phyloP scores from a whole-genome alignment of 208 protist genomes.

The Tetramitus jugosus region DNA sequence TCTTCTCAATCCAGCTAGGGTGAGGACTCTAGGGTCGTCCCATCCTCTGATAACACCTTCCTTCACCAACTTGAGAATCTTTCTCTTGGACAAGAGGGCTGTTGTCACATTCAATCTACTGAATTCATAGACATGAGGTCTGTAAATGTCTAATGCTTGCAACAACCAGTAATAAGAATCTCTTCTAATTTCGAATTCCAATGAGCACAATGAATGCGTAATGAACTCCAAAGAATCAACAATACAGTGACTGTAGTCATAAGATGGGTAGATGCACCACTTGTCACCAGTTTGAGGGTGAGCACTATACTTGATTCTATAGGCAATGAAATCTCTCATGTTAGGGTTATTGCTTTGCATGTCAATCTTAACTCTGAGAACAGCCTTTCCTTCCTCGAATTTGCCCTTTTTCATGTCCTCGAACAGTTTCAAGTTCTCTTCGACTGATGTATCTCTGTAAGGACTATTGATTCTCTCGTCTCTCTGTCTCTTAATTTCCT shows the following conservation, averaged over 20 bases:
- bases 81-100: conserved; percentile 94
- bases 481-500: conserved; percentile 83
- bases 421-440: conserved; percentile 81
- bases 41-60: conserved; percentile 86
- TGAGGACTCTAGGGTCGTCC: conserved; percentile 93
- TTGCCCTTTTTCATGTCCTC: conserved; percentile 82
- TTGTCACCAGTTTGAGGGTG: conserved; percentile 84
- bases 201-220: conserved; percentile 98
- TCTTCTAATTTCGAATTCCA: conserved; percentile 97
- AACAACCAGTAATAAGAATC: conserved; percentile 94
- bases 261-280: conserved; percentile 99
- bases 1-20: conserved; percentile 89
- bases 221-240: conserved; percentile 98
- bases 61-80: conserved; percentile 89
- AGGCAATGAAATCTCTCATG: conserved; percentile 97
- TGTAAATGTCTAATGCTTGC: conserved; percentile 63
- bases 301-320: conserved; percentile 93
- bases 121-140: conserved; percentile 94
- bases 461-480: conserved; percentile 60
- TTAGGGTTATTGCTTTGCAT: conserved; percentile 90
- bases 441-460: conserved; percentile 71
- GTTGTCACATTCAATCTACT: conserved; percentile 92
- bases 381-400: conserved; percentile 90
- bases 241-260: conserved; percentile 99
- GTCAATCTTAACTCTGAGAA: conserved; percentile 97